Conservation (phyloP, 2,329 filamentous ascomycete species). For the Raffaelea deltoideospora region DNA sequence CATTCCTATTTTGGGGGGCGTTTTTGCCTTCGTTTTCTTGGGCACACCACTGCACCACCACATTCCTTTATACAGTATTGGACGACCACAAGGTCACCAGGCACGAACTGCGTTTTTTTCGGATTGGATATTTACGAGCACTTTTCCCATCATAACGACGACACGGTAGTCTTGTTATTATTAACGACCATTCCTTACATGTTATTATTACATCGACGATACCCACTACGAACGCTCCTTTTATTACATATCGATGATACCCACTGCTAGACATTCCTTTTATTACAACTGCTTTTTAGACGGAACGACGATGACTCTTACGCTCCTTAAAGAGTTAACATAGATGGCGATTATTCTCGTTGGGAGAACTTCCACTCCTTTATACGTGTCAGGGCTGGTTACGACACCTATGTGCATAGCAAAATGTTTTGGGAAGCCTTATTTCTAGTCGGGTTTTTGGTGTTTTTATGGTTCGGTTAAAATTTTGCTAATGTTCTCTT, state of each 20-base stretch:
- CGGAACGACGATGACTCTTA: no score
- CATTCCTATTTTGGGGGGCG: no score
- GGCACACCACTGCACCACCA: no score
- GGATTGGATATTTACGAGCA: no score
- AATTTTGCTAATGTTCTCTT: no score
- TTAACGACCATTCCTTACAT: conserved; percentile 13
- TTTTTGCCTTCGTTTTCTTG: no score
- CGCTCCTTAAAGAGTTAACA: no score
- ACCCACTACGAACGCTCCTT: conserved; percentile 32
- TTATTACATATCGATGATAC: conserved; percentile 21
- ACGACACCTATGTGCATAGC: conserved; percentile 40
- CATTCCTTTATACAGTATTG: no score
- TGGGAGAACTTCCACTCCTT: conserved; percentile 24
- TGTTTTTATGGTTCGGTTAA: conserved; percentile 7
- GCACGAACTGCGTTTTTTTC: no score
- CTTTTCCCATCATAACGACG: no score
- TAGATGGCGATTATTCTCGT: conserved; percentile 20
- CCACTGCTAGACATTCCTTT: conserved; percentile 14
- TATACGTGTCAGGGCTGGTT: conserved; percentile 19
- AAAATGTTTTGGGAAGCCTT: conserved; percentile 22
- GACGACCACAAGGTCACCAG: no score
- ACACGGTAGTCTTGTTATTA: background rate
- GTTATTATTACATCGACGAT: conserved; percentile 19
- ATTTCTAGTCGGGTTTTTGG: conserved; percentile 3
- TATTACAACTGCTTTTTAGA: conserved; percentile 18